Evolutionary conservation across 2,329 filamentous ascomycete species (phyloP), one percentile per base, ranked within the genome.

Genomic region (Rhynchosporium agropyri): DNA sequence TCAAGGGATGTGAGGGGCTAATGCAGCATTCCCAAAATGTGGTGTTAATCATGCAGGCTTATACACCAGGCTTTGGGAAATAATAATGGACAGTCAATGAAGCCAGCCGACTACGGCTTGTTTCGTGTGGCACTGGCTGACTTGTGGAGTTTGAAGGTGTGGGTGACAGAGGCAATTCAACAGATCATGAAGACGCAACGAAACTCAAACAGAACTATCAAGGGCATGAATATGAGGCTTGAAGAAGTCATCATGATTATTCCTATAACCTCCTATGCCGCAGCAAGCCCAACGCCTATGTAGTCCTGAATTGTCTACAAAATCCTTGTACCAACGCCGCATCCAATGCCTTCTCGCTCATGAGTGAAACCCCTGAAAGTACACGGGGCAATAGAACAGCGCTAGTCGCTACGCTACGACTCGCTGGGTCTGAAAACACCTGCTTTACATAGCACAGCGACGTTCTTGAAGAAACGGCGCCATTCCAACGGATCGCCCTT

Each of bases 401-500:
- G 20, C 62, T 40, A 42, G 31, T 60, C 36, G 46, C 62, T 26
- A 63, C 58, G 59, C 49, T 33, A 56, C 29, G 28, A 58, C n/a
- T 29, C 15, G 31, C 49, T 42, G 53, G 84, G 84, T 68, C 82
- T 83, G 74, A 87, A 90, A 50, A 98, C 88, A 8, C 87, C 92
- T 74, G 97, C 92, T 73, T 91, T 91, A 78, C 93, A 96, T 64
- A 94, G 80, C 67, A 96, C 81, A 36, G 91, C 91, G n/a, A 97
- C 85, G 76, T 92, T 93, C 79, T 99, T 99, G 81, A 99, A 99
- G 75, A 99, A 92, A 40, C 95, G 82, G 65, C 95, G 85, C 95
- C 96, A 99, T 79, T 98, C 94, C 56, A 99, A 78, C 4, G 95
- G 95, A 79, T 99, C 95, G 5, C 95, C 95, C 79, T 97, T 97